Evolutionary conservation across 768 basidiomycete genomes (phyloP).

Genomic region (Chiua virens): DNA sequence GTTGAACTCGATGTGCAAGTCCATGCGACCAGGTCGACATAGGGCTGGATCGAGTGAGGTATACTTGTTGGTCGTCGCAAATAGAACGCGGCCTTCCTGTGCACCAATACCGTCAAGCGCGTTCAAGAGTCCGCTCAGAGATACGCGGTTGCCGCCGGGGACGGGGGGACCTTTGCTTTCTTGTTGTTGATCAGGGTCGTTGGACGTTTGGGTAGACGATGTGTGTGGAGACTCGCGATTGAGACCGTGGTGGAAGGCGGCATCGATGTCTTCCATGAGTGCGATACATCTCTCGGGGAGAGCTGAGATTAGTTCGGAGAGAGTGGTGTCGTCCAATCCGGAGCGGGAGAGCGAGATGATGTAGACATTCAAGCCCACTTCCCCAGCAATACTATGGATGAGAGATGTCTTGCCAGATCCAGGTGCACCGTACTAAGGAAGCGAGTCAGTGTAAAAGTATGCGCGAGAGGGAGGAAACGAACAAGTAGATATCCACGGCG

Average conservation of each 20-base stretch:
- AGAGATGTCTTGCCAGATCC: slow-evolving; percentile 80
- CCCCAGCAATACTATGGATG: slow-evolving; percentile 77
- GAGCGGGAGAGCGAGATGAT: slow-evolving; percentile 64
- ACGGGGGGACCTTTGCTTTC: slow-evolving; percentile 3
- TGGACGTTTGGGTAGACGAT: neutral
- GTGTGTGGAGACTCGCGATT: slow-evolving; percentile 27
- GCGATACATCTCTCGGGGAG: slow-evolving; percentile 74
- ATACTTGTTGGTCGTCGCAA: slow-evolving; percentile 80
- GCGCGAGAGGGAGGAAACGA: slow-evolving; percentile 5
- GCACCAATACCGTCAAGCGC: slow-evolving; percentile 80
- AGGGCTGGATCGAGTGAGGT: slow-evolving; percentile 69
- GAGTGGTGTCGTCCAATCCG: slow-evolving; percentile 61
- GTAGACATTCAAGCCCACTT: slow-evolving; percentile 72
- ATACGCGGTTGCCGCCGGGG: slow-evolving; percentile 40
- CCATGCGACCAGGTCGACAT: slow-evolving; percentile 77
- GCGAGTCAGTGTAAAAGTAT: neutral
- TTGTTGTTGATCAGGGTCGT: slow-evolving; percentile 13
- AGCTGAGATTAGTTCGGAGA: slow-evolving; percentile 56
- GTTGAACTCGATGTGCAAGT: slow-evolving; percentile 75
- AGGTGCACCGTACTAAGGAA: slow-evolving; percentile 61
- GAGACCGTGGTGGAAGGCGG: slow-evolving; percentile 56
- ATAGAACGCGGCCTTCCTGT: slow-evolving; percentile 79
- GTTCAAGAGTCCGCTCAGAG: slow-evolving; percentile 73
- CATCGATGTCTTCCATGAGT: slow-evolving; percentile 85
- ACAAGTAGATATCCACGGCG: slow-evolving; percentile 75